Evolutionary conservation across 148 eudicot genomes (phyloP).

Genomic region (Silene latifolia): DNA sequence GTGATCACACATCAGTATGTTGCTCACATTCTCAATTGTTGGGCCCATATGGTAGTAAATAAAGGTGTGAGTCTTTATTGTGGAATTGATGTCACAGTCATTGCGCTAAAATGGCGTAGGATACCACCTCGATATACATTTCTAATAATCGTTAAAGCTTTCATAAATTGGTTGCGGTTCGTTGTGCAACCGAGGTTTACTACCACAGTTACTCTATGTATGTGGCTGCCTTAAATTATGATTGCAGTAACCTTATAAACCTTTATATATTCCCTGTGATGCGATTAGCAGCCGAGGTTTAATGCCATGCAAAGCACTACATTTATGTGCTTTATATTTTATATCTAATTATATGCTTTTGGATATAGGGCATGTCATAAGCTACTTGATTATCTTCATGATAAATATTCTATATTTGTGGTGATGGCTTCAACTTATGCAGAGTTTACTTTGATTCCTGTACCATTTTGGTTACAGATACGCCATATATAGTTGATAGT

Average conservation of each 20-base stretch:
- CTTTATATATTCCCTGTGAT: not conserved
- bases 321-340: not conserved
- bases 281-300: not conserved
- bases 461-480: conserved; percentile 11
- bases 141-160: too few species aligned
- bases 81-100: too few species aligned
- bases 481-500: conserved; percentile 10
- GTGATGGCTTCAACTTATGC: conserved; percentile 11
- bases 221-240: not conserved
- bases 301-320: not conserved
- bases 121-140: too few species aligned
- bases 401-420: conserved; percentile 12
- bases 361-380: conserved; percentile 1
- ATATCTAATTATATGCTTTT: not conserved
- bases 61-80: too few species aligned
- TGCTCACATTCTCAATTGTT: too few species aligned
- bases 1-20: too few species aligned
- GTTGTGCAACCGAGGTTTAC: not conserved
- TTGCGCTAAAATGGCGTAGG: too few species aligned
- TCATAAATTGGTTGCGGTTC: too few species aligned
- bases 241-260: not conserved
- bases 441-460: conserved; percentile 18
- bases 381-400: conserved; percentile 1
- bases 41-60: too few species aligned
- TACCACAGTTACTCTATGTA: not conserved